These are phyloP conservation scores for Catenaria anguillulae DNA, from an alignment of 371 early-diverging fungal species.

Conservation along the genomic window DNA sequence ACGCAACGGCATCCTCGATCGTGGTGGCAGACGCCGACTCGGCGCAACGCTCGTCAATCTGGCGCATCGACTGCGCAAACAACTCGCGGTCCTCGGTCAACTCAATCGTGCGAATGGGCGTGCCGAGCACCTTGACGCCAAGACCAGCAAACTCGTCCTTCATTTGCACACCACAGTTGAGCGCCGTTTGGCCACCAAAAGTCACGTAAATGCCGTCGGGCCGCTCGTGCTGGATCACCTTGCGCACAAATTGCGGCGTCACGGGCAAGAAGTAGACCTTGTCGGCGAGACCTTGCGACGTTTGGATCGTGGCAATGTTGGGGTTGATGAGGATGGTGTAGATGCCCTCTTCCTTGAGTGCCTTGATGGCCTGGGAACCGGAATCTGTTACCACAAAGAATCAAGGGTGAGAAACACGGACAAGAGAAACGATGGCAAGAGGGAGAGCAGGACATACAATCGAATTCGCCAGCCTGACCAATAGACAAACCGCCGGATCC, in stretches of 20 bases:
- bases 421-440: too few species aligned
- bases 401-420: too few species aligned
- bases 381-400: too few species aligned
- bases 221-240: conserved; percentile 72
- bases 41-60: conserved; percentile 73
- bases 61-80: conserved; percentile 74
- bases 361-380: conserved; percentile 89
- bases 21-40: conserved; percentile 66
- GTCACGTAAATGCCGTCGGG: conserved; percentile 88
- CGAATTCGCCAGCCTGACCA: conserved; percentile 97
- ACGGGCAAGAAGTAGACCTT: conserved; percentile 87
- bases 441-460: too few species aligned
- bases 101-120: conserved; percentile 74
- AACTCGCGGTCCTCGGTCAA: conserved; percentile 86
- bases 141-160: conserved; percentile 57
- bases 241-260: conserved; percentile 73
- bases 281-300: conserved; percentile 81
- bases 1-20: conserved; percentile 64
- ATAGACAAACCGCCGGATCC: conserved; percentile 88
- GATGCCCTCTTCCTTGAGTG: conserved; percentile 74
- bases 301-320: conserved; percentile 94
- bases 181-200: conserved; percentile 89
- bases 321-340: conserved; percentile 85
- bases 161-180: conserved; percentile 79
- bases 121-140: conserved; percentile 79